Evolutionary conservation across 179 eudicot species (phyloP), one percentile per base, ranked within the genome.

Genomic region (Carnegiea gigantea): DNA sequence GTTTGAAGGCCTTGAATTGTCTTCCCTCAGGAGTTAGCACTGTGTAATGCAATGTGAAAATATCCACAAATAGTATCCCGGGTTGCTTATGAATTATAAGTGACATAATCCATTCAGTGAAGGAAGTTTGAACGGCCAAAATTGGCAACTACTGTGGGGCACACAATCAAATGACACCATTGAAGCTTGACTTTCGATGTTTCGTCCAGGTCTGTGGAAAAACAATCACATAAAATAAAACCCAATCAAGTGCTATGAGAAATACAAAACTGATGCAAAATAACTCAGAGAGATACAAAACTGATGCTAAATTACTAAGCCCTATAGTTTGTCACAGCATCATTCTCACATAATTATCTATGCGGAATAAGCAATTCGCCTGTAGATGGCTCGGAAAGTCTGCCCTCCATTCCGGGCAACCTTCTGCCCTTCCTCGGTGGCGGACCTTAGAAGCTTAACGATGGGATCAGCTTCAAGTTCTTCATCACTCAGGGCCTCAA

Each of bases 401-500:
- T 86, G 95, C 36, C 99, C 13, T 13, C 89, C 95, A 83, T 94
- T 95, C 43, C 99, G 85, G 0, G 92, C 93, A 36, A 95, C 99
- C 85, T 94, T 95, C 81, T 94, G 97, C 30, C 99, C 99, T 90
- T 95, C 99, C 88, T 95, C 98, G 1, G 99, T 94, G 40, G 99
- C 98, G 62, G 86, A 77, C 70, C 82, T 89, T 85, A 95, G 83
- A 15, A 94, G 92, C 88, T 92, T 88, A 40, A 92, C 94, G 62
- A 92, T 97, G 11, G 92, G 99, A 82, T 95, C 99, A 2, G 85
- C 93, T 78, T 87, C 86, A 80, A 90, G 89, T 79, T 95, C 95
- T 81, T 90, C 89, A 12, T 81, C 82, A 1, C 89, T 71, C 15
- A 95, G 57, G 65, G 88, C 86, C 87, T 91, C 96, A 80, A 95